These are phyloP conservation scores for Scutellaria barbata DNA, from an alignment of 257 asterid species.

Conservation along the genomic window DNA sequence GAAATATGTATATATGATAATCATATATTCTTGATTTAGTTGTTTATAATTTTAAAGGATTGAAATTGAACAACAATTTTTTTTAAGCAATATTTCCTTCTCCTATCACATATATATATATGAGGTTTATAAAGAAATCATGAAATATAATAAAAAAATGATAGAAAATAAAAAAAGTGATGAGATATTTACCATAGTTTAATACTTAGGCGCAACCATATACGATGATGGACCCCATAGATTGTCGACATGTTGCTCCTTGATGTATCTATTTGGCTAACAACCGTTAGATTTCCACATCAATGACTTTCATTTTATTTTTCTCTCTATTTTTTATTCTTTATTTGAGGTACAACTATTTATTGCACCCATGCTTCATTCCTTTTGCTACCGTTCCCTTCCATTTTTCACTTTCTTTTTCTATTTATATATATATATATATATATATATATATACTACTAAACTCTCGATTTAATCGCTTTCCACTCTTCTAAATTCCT, in stretches of 20 bases:
- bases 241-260: slow-evolving; percentile 42
- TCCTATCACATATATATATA: too few species aligned
- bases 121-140: too few species aligned
- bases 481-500: neutral
- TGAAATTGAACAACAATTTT: too few species aligned
- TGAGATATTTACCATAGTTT: neutral
- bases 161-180: neutral
- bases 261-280: slow-evolving; percentile 50
- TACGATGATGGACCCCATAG: slow-evolving; percentile 35
- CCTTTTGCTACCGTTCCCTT: slow-evolving; percentile 27
- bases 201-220: neutral
- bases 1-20: too few species aligned
- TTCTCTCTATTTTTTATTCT: neutral
- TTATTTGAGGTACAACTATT: slow-evolving; percentile 25
- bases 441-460: neutral
- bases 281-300: slow-evolving; percentile 56
- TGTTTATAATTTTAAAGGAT: too few species aligned
- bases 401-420: neutral
- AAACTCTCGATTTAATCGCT: neutral
- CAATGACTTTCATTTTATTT: slow-evolving; percentile 3
- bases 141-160: neutral
- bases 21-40: too few species aligned
- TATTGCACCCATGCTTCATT: slow-evolving; percentile 33
- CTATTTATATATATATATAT: neutral
- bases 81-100: too few species aligned